Evolutionary conservation across 2,329 filamentous ascomycete species (phyloP).

Genomic region (Remersonia thermophila): DNA sequence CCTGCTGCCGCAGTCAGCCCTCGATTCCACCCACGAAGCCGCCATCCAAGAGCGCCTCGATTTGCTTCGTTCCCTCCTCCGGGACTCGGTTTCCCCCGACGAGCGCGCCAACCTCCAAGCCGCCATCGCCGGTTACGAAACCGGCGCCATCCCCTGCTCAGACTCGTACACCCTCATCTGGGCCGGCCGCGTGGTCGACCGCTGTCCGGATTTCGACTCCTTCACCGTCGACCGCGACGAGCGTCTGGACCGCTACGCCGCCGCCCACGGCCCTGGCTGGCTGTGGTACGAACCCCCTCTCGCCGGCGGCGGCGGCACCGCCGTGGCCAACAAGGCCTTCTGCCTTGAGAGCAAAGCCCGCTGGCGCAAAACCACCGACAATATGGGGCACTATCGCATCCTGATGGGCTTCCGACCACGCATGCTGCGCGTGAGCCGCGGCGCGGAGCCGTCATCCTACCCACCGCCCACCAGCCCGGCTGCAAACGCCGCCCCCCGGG

Average conservation of each 20-base stretch:
- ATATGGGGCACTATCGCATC: slow-evolving; percentile 21
- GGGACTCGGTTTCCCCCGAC: slow-evolving; percentile 22
- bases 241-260: slow-evolving; percentile 28
- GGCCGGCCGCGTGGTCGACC: slow-evolving; percentile 30
- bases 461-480: not conserved
- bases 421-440: slow-evolving; percentile 9
- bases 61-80: slow-evolving; percentile 21
- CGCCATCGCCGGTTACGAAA: slow-evolving; percentile 29
- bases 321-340: slow-evolving; percentile 22
- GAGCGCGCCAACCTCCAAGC: slow-evolving; percentile 30
- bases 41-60: slow-evolving; percentile 24
- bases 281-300: slow-evolving; percentile 36
- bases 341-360: slow-evolving; percentile 15
- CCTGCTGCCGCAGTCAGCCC: slow-evolving; percentile 8
- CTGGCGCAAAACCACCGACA: slow-evolving; percentile 17
- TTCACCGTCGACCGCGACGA: slow-evolving; percentile 27
- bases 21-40: slow-evolving; percentile 18
- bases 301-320: slow-evolving; percentile 15
- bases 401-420: slow-evolving; percentile 21
- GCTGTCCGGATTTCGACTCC: slow-evolving; percentile 24
- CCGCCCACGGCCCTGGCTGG: slow-evolving; percentile 28
- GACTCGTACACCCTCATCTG: slow-evolving; percentile 30
- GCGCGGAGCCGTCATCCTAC: not conserved
- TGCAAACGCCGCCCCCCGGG: too few species aligned
- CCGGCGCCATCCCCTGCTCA: slow-evolving; percentile 28